Percentiles rank a stretch among this genome's conserved stretches.
Evolutionary conservation across 73 alveolate species (phyloP).

Genomic region (Paramecium octaurelia): DNA sequence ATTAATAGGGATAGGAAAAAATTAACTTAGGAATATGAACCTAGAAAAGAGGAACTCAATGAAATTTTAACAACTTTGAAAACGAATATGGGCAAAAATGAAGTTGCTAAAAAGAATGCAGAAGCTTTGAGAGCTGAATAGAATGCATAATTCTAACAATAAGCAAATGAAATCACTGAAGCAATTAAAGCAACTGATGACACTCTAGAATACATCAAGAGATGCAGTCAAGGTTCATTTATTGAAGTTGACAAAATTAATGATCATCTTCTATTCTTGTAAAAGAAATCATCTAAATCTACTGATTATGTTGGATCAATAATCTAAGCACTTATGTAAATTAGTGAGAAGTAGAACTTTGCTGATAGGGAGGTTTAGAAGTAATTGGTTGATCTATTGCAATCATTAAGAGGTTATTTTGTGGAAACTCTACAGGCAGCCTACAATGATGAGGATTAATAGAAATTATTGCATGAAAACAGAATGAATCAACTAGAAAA

Average conservation of each 20-base stretch:
- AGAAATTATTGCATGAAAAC: constrained; percentile 14
- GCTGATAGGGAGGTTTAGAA: constrained; percentile 36
- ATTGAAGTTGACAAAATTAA: not conserved
- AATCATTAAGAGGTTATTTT: constrained; percentile 35
- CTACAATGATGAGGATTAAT: constrained; percentile 40
- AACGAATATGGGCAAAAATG: constrained; percentile 41
- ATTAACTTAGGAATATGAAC: constrained; percentile 10
- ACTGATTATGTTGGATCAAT: constrained; percentile 39
- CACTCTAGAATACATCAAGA: constrained; percentile 5
- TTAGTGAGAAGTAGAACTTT: not conserved
- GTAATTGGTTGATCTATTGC: not conserved
- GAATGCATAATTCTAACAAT: not conserved
- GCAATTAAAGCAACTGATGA: constrained; percentile 42
- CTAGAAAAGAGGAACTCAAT: constrained; percentile 26
- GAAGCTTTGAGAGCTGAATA: constrained; percentile 33
- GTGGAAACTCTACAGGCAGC: constrained; percentile 44
- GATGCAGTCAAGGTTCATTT: not conserved
- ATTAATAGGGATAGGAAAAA: constrained; percentile 42
- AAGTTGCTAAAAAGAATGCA: constrained; percentile 18
- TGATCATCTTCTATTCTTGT: not conserved
- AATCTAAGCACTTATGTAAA: not conserved
- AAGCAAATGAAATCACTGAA: constrained; percentile 39
- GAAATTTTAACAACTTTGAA: not conserved
- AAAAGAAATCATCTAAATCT: not conserved
- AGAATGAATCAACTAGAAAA: not conserved